These are phyloP conservation scores for Pythium folliculosum DNA, from an alignment of 352 stramenopile genomes.

Conservation along the genomic window DNA sequence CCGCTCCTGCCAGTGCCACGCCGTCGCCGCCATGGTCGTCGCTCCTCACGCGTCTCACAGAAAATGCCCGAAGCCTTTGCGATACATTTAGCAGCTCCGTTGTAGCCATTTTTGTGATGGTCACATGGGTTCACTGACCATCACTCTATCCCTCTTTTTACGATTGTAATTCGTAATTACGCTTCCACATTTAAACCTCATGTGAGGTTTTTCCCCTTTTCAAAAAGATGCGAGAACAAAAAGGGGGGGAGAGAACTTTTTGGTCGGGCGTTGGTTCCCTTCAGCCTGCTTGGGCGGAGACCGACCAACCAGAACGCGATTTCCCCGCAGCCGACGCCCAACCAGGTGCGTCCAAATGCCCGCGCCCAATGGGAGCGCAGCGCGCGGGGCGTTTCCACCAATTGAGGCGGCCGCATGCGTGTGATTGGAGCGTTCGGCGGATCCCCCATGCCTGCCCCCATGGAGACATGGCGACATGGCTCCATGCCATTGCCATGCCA, in stretches of 20 bases:
- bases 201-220: too few species aligned
- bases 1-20: constrained; percentile 76
- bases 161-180: too few species aligned
- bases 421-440: constrained; percentile 44
- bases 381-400: constrained; percentile 66
- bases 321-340: constrained; percentile 33
- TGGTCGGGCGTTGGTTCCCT: not conserved
- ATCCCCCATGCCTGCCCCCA: constrained; percentile 15
- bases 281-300: constrained; percentile 2
- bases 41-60: not conserved
- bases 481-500: not conserved
- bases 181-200: too few species aligned
- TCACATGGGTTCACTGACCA: constrained; percentile 18
- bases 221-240: too few species aligned
- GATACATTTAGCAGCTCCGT: not conserved
- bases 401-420: constrained; percentile 41
- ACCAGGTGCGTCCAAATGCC: constrained; percentile 39
- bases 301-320: constrained; percentile 41
- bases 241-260: too few species aligned
- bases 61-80: too few species aligned
- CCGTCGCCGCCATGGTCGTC: constrained; percentile 1
- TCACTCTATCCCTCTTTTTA: constrained; percentile 19
- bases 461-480: constrained; percentile 13
- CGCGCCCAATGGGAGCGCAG: constrained; percentile 67
- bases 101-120: constrained; percentile 25